Conservation (phyloP, 495 filamentous ascomycete species). For the Parachaetomium inaequale region DNA sequence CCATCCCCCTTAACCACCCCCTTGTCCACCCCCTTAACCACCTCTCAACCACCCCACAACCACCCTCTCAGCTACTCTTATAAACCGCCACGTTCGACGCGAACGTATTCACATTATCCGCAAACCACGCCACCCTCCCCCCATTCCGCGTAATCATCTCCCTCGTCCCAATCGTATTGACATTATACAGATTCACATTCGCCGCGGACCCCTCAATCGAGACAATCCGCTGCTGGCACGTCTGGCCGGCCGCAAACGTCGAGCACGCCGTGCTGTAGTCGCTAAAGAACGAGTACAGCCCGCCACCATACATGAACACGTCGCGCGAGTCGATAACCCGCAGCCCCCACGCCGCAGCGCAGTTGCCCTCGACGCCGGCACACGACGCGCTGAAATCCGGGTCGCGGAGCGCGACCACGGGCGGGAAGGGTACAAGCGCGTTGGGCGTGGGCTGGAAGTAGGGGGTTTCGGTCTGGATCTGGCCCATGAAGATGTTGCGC, state of each 20-base stretch:
- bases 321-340: constrained; percentile 57
- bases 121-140: constrained; percentile 36
- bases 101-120: constrained; percentile 48
- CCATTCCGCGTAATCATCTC: constrained; percentile 48
- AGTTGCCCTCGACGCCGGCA: constrained; percentile 44
- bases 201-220: constrained; percentile 44
- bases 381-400: constrained; percentile 54
- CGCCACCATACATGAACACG: constrained; percentile 65
- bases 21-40: no score
- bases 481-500: constrained; percentile 65
- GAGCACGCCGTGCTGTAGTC: constrained; percentile 47
- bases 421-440: constrained; percentile 55
- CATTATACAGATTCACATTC: constrained; percentile 51
- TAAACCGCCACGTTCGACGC: constrained; percentile 44
- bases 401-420: constrained; percentile 49
- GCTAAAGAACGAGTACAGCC: constrained; percentile 75
- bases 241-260: constrained; percentile 42
- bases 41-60: neutral
- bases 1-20: neutral
- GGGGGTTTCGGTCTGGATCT: constrained; percentile 82
- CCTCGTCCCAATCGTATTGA: constrained; percentile 52
- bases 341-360: constrained; percentile 61
- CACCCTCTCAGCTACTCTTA: constrained; percentile 31
- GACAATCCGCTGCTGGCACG: constrained; percentile 55
- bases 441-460: constrained; percentile 64